Base-by-base conservation (phyloP, 148 eudicot genomes). In the Fagopyrum tataricum region DNA sequence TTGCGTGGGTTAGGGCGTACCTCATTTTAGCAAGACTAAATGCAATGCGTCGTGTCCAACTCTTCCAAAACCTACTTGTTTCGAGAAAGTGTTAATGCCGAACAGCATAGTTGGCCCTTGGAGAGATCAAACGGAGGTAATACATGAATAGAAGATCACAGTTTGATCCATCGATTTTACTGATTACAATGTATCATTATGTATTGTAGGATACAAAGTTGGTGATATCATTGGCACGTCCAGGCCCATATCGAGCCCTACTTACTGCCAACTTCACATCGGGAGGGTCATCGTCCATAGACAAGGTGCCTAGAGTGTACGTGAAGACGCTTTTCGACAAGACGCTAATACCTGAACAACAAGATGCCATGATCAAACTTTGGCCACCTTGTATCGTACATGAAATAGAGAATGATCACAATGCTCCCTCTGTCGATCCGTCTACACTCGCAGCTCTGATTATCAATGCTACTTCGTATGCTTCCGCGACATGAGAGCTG, bases 371-470 rank as follows among this genome's bases (percentile, higher is more conserved):
- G 81, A 79, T 79, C 24, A 49, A 40, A 4, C 48, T 70, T 20
- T 79, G 81, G 81, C 78, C 78, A 15, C 81, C 81, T 7, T 67
- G 78, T 4, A 44, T 44, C 1, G 71, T 71, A 23, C 20, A 31
- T 5, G 68, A 13, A 4, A 37, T 37, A 3, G 4, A 5, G 7
- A 24, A 62, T 4, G 68, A 62, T 12, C 68, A 62, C 17, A 17
- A 26, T 18, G 40, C 6, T 18, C 68, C 44, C 18, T 5, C 15
- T 12, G 7, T 43, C 43, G 37, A 62, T 13, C 68, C 42, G 1
- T 10, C 3, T 20, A 1, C 21, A 8, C 11, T 56, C 62, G 20
- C 62, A 2, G 62, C 62, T 0, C 21, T 56, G 26, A 56, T 56
- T 56, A 26, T 56, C 62, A 58, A 58, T 10, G 66, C 66, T 8